These are phyloP conservation scores for Tolypocladium album DNA, from an alignment of 2,329 filamentous ascomycete genomes.

Conservation along the genomic window DNA sequence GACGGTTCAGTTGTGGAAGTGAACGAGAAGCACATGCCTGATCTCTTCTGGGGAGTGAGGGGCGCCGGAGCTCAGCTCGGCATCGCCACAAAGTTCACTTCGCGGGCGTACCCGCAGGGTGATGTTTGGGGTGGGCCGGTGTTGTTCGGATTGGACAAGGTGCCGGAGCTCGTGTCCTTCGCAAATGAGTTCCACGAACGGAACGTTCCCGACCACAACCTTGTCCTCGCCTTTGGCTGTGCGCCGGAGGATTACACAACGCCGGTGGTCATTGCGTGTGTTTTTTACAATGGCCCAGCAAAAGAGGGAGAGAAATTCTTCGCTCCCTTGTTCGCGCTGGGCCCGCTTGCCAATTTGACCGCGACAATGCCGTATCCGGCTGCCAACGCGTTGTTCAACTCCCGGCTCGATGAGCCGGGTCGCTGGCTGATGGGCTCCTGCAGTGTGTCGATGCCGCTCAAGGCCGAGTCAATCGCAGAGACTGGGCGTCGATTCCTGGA, in stretches of 20 bases:
- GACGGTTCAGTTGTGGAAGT: conserved; percentile 23
- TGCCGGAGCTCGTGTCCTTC: conserved; percentile 19
- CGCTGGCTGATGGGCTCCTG: not conserved
- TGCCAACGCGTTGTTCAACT: conserved; percentile 13
- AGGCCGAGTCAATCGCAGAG: not conserved
- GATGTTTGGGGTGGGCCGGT: conserved; percentile 19
- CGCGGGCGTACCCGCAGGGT: conserved; percentile 7
- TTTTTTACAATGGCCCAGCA: conserved; percentile 5
- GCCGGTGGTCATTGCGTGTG: not conserved
- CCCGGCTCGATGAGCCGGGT: conserved; percentile 5
- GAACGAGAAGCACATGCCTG: conserved; percentile 29
- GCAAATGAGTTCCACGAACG: conserved; percentile 15
- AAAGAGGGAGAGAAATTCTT: conserved; percentile 3
- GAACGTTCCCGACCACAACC: conserved; percentile 5
- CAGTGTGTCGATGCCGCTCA: not conserved
- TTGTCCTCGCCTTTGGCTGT: conserved; percentile 2
- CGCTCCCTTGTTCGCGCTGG: not conserved
- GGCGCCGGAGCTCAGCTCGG: conserved; percentile 32
- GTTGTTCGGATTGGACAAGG: conserved; percentile 12
- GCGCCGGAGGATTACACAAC: conserved; percentile 1
- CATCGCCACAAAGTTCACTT: conserved; percentile 28
- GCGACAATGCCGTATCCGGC: conserved; percentile 1
- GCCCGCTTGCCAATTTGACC: not conserved
- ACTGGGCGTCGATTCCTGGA: not conserved
- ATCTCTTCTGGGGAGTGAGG: conserved; percentile 29